A percentile compares a stretch with the other conserved stretches of the same genome.
phyloP scores from a whole-genome alignment of 108 stramenopile genomes.

The Discostella pseudostelligera region DNA sequence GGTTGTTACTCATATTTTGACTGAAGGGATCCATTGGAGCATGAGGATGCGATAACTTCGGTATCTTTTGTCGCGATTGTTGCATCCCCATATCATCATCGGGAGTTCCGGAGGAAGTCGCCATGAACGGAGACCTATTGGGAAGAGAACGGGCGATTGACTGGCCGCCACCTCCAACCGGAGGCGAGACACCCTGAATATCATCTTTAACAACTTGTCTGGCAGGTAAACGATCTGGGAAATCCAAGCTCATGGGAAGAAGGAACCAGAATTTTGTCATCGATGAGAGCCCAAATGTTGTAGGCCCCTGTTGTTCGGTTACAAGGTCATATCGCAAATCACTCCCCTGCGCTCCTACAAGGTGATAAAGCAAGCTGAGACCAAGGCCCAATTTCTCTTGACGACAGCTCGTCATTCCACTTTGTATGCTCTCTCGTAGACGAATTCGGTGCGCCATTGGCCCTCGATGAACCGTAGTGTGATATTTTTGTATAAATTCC shows the following conservation, averaged over 20 bases:
- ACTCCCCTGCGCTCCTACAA: conserved; percentile 48
- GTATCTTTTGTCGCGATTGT: conserved; percentile 6
- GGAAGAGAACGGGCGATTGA: background rate
- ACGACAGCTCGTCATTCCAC: conserved; percentile 41
- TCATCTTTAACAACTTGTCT: conserved; percentile 14
- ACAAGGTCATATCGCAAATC: conserved; percentile 46
- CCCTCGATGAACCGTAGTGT: conserved; percentile 21
- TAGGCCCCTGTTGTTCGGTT: conserved; percentile 11
- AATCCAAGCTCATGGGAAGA: conserved; percentile 39
- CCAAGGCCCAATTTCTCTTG: conserved; percentile 45
- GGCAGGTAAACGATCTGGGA: conserved; percentile 30
- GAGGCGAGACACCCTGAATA: background rate
- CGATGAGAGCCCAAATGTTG: conserved; percentile 6
- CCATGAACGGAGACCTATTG: background rate
- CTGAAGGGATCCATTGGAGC: conserved; percentile 1
- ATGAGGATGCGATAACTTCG: conserved; percentile 6
- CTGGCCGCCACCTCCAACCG: background rate
- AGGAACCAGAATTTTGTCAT: conserved; percentile 49
- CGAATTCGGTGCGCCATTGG: conserved; percentile 34
- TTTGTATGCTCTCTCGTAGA: conserved; percentile 34
- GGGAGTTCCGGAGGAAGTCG: background rate
- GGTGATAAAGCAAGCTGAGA: conserved; percentile 51
- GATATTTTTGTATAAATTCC: conserved; percentile 15
- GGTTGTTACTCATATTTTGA: background rate
- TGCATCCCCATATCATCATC: conserved; percentile 1